Evolutionary conservation across 2,329 filamentous ascomycete species (phyloP), one percentile per base, ranked within the genome.

Genomic region (Fusarium sp.): DNA sequence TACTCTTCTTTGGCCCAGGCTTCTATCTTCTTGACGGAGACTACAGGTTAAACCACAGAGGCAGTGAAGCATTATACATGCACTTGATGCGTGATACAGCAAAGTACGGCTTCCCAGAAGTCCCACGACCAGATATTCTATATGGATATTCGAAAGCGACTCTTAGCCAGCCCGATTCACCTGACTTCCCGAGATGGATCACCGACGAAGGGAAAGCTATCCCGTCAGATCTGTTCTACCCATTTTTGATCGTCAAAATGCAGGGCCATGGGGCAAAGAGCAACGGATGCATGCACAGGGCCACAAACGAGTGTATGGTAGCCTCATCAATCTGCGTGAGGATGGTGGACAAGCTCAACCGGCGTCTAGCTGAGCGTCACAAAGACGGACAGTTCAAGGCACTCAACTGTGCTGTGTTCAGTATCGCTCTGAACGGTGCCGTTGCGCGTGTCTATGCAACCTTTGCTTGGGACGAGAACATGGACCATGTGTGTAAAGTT

Each of bases 271-370:
- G 19, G 5, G 2, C 12, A 1, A 15, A 22, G 24, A 39, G 15
- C 6, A 28, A 22, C 9, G 25, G 25, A 10, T 25, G 12, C 12
- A 48, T 39, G 34, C 25, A 24, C n/a, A 48, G 12, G 8, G 45
- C 25, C 4, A 24, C 45, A 22, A 25, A 48, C 5, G 45, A 39
- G 7, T 48, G 34, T 35, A 29, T 48, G 34, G 25, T 48, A 12
- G 26, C 45, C 15, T 48, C 45, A 0, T 48, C 45, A 0, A 48
- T 48, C 11, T 48, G 12, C 6, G 45, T 39, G n/a, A 29, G 34
- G 8, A 48, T 48, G 45, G 12, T 48, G 25, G 34, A 48, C 34
- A 39, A 31, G 19, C 45, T 39, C 34, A 48, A 48, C 8, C 34
- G 39, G 26, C 45, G 45, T 5, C 45, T 48, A 6, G 35, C 34